A percentile compares a stretch with the other conserved stretches of the same genome.
Evolutionary conservation across 768 basidiomycete genomes (phyloP).

Genomic region (Plicaturopsis crispa): DNA sequence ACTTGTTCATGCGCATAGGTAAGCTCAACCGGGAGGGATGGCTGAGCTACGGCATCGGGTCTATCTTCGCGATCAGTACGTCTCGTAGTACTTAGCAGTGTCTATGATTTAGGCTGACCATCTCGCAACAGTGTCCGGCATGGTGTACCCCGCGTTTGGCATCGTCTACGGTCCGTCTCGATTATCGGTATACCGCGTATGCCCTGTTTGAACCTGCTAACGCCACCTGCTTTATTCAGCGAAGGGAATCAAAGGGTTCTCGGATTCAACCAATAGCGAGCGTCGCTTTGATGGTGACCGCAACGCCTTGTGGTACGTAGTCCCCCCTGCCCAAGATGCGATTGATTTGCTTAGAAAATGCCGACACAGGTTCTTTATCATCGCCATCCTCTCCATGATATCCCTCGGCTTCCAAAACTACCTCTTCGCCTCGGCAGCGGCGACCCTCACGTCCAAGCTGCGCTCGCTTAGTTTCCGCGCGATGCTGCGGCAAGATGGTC

Average conservation of each 20-base stretch:
- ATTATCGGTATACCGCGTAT: not conserved
- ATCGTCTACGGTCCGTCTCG: slow-evolving; percentile 23
- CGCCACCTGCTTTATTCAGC: slow-evolving; percentile 11
- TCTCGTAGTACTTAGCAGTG: not conserved
- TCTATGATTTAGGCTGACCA: slow-evolving; percentile 1
- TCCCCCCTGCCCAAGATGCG: no score
- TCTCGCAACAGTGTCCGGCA: slow-evolving; percentile 14
- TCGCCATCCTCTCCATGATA: slow-evolving; percentile 35
- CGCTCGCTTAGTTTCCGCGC: slow-evolving; percentile 37
- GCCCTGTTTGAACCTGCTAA: no score
- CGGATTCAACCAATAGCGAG: slow-evolving; percentile 12
- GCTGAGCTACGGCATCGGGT: slow-evolving; percentile 28
- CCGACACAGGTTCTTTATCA: slow-evolving; percentile 36
- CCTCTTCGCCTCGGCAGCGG: slow-evolving; percentile 33
- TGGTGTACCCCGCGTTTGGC: slow-evolving; percentile 30
- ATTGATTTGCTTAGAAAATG: no score
- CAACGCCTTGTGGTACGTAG: slow-evolving; percentile 27
- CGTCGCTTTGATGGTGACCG: slow-evolving; percentile 28
- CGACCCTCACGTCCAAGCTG: slow-evolving; percentile 35
- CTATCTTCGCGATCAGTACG: slow-evolving; percentile 22
- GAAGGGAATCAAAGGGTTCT: slow-evolving; percentile 21
- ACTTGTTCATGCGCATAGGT: slow-evolving; percentile 34
- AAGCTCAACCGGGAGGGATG: slow-evolving; percentile 29
- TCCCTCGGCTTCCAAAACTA: slow-evolving; percentile 38
- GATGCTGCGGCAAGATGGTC: slow-evolving; percentile 45